Base-by-base conservation (phyloP, 2,329 filamentous ascomycete genomes). In the Aspergillus uvarum region DNA sequence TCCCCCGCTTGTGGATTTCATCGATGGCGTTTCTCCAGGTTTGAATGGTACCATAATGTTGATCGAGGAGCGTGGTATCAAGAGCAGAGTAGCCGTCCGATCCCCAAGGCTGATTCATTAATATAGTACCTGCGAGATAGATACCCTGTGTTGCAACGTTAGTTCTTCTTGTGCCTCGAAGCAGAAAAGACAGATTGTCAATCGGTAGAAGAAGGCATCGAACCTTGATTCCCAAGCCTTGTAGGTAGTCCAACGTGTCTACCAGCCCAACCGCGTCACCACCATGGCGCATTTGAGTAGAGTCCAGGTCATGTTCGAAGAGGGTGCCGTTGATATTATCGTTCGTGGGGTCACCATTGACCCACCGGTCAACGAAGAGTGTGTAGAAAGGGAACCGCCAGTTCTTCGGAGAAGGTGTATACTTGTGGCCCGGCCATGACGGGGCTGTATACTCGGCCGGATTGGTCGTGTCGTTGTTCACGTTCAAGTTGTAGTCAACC, bases 351-450 rank as follows among this genome's bases (percentile, higher is more conserved):
- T 89, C 83, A 21, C 86, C 86, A 66, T 89, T 88, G 47, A 87
- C 85, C 66, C 84, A 89, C 60, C 85, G 78, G 70, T 89, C 86
- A 11, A 87, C 73, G 68, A 87, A 87, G 50, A 89, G 75, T 8
- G 85, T 87, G 70, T 89, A 89, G 68, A 88, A 84, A 0, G 87
- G 87, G 62, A 89, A 82, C 26, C 87, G 80, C 87, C 87, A 89
- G 65, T 85, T 88, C 0, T 76, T 70, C 1, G 87, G 86, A 21
- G 85, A 88, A 0, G 77, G 74, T 19, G 74, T 70, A 64, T 84
- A 88, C 24, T 63, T 70, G 51, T 85, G 83, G 62, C 80, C 74
- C n/a, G 74, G 75, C 82, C 84, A 82, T 75, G 80, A 74, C 61
- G 85, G 82, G n/a, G 63, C 59, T 69, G 76, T 82, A 70, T 89